Conservation (phyloP, 768 basidiomycete genomes). For the Termitomyces sp. region DNA sequence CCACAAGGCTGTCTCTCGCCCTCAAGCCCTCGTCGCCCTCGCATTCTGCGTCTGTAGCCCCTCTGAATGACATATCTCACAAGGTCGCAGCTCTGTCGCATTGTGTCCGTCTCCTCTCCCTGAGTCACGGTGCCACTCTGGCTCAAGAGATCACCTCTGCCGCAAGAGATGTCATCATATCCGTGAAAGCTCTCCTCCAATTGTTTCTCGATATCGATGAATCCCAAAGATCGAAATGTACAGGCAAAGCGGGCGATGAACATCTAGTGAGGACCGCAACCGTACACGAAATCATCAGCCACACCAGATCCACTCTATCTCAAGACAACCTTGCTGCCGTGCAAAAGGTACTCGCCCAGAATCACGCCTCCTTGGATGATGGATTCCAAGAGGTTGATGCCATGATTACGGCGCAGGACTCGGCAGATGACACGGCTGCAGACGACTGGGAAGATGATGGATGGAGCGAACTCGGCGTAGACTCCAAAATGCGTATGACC, state of each 20-base stretch:
- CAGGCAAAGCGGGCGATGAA: slow-evolving; percentile 27
- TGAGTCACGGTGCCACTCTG: slow-evolving; percentile 41
- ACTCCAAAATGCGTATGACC: slow-evolving; percentile 38
- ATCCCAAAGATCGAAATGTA: no score
- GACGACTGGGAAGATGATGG: slow-evolving; percentile 53
- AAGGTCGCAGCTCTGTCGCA: slow-evolving; percentile 45
- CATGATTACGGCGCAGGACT: slow-evolving; percentile 38
- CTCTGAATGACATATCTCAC: slow-evolving; percentile 48
- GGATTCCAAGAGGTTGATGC: slow-evolving; percentile 50
- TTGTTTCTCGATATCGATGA: slow-evolving; percentile 29
- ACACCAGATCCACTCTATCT: slow-evolving; percentile 47
- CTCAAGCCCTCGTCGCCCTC: slow-evolving; percentile 54
- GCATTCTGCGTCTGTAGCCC: slow-evolving; percentile 40
- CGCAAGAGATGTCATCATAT: slow-evolving; percentile 35
- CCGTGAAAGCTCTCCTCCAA: slow-evolving; percentile 38
- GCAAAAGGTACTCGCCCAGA: slow-evolving; percentile 39
- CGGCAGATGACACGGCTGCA: slow-evolving; percentile 16
- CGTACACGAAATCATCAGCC: slow-evolving; percentile 57
- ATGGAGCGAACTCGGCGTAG: slow-evolving; percentile 61
- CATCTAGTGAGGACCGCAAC: slow-evolving; percentile 52
- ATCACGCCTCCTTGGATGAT: slow-evolving; percentile 57
- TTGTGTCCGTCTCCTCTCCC: slow-evolving; percentile 39
- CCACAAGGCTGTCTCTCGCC: slow-evolving; percentile 58
- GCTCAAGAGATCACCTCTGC: slow-evolving; percentile 34
- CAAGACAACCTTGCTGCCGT: slow-evolving; percentile 54